These are phyloP conservation scores for Juncus inflexus DNA, from an alignment of 176 grass and related monocot species.

Conservation along the genomic window DNA sequence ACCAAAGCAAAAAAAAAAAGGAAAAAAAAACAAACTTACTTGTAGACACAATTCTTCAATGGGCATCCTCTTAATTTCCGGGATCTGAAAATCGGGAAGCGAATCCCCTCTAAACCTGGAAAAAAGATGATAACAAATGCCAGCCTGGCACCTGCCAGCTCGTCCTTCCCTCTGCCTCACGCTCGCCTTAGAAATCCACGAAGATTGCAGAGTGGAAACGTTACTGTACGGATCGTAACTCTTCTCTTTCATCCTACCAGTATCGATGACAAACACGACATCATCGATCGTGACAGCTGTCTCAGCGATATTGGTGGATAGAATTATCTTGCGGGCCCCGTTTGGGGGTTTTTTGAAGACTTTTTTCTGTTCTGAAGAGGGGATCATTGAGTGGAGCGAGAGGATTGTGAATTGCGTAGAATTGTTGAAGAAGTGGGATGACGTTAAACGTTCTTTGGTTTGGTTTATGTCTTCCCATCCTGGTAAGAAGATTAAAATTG, in stretches of 20 bases:
- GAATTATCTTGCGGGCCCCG: constrained; percentile 89
- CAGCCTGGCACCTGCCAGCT: constrained; percentile 85
- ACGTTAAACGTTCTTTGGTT: constrained; percentile 66
- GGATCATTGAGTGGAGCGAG: constrained; percentile 93
- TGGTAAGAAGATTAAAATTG: constrained; percentile 88
- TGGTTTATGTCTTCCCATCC: constrained; percentile 98
- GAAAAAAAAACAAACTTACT: constrained; percentile 37
- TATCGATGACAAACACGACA: constrained; percentile 90
- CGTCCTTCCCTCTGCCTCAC: constrained; percentile 87
- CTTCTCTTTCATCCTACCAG: constrained; percentile 97
- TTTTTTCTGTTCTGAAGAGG: constrained; percentile 82
- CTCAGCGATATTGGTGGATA: constrained; percentile 97
- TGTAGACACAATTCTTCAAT: constrained; percentile 97
- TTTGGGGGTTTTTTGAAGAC: constrained; percentile 63
- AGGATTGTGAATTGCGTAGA: constrained; percentile 65
- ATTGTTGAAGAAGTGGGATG: constrained; percentile 60
- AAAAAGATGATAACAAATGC: constrained; percentile 91
- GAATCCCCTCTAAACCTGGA: constrained; percentile 74
- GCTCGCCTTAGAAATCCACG: constrained; percentile 92
- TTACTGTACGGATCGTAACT: constrained; percentile 98
- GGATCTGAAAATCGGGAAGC: constrained; percentile 70
- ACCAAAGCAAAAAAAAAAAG: constrained; percentile 26
- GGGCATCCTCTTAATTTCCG: constrained; percentile 97
- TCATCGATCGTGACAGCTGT: constrained; percentile 97
- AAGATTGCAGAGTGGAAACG: constrained; percentile 91